A percentile compares a stretch with the other conserved stretches of the same genome.
Conservation (phyloP, 768 basidiomycete species). For the Auriculariales sp. region DNA sequence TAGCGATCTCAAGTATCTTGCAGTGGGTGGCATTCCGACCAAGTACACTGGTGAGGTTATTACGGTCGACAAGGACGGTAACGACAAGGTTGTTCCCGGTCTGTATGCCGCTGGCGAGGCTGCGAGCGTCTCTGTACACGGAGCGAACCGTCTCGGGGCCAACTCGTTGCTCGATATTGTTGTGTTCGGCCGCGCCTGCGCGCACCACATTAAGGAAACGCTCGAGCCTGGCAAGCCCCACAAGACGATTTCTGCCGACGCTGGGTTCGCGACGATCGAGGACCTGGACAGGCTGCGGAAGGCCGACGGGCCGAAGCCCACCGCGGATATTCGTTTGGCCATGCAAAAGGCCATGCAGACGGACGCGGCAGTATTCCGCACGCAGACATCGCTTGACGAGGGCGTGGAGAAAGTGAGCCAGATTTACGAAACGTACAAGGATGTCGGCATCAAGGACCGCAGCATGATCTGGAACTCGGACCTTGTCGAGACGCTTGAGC, state of each 20-base stretch:
- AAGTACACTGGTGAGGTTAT: conserved; percentile 96
- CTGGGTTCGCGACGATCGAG: conserved; percentile 72
- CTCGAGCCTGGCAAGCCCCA: conserved; percentile 83
- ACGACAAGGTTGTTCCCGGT: conserved; percentile 89
- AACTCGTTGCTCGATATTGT: conserved; percentile 98
- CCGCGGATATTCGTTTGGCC: conserved; percentile 79
- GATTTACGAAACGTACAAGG: conserved; percentile 79
- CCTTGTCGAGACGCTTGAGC: conserved; percentile 91
- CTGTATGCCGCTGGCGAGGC: conserved; percentile 98
- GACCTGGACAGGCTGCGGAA: conserved; percentile 78
- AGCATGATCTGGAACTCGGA: conserved; percentile 99
- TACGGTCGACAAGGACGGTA: conserved; percentile 74
- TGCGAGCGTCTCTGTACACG: conserved; percentile 96
- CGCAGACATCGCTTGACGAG: conserved; percentile 77
- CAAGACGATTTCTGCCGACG: conserved; percentile 72
- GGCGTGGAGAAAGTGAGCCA: conserved; percentile 76
- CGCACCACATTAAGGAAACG: conserved; percentile 90
- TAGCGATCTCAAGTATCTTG: conserved; percentile 6
- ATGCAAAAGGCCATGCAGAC: conserved; percentile 99
- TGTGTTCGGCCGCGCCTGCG: conserved; percentile 98
- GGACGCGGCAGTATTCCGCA: conserved; percentile 96
- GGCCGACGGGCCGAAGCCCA: conserved; percentile 67
- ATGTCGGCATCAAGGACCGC: conserved; percentile 93
- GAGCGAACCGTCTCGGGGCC: conserved; percentile 97
- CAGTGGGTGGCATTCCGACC: conserved; percentile 99